phyloP scores from a whole-genome alignment of 169 alveolate genomes.

The Cyclospora cayetanensis region DNA sequence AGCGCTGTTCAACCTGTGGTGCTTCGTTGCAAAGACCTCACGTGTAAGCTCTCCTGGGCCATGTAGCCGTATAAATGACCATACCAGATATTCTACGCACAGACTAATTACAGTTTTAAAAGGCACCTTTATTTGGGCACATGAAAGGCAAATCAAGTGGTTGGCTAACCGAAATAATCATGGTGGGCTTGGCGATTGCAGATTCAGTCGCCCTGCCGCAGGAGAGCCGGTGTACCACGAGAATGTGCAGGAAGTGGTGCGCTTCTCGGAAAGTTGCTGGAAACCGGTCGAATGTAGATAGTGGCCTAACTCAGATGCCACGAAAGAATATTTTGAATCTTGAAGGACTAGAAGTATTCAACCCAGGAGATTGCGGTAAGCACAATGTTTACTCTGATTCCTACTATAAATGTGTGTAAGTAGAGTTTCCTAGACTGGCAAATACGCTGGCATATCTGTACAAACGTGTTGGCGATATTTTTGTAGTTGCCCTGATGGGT shows the following conservation, averaged over 20 bases:
- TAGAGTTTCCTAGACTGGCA: background rate
- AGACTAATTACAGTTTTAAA: no score
- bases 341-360: constrained; percentile 57
- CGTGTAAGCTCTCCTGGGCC: background rate
- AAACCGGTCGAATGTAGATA: background rate
- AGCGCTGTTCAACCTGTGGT: constrained; percentile 33
- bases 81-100: no score
- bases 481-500: constrained; percentile 85
- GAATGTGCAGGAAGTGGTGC: background rate
- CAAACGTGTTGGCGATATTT: background rate
- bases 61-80: no score
- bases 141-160: no score
- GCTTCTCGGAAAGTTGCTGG: background rate
- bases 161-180: no score
- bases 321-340: constrained; percentile 16
- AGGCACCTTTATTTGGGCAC: no score
- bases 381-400: background rate
- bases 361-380: constrained; percentile 70
- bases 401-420: background rate
- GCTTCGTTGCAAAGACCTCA: constrained; percentile 26
- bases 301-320: background rate
- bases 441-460: background rate
- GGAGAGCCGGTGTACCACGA: background rate
- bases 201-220: constrained; percentile 27
- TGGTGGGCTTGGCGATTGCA: no score